phyloP scores from a whole-genome alignment of 2,329 filamentous ascomycete species.

The Cladosporium phlei region DNA sequence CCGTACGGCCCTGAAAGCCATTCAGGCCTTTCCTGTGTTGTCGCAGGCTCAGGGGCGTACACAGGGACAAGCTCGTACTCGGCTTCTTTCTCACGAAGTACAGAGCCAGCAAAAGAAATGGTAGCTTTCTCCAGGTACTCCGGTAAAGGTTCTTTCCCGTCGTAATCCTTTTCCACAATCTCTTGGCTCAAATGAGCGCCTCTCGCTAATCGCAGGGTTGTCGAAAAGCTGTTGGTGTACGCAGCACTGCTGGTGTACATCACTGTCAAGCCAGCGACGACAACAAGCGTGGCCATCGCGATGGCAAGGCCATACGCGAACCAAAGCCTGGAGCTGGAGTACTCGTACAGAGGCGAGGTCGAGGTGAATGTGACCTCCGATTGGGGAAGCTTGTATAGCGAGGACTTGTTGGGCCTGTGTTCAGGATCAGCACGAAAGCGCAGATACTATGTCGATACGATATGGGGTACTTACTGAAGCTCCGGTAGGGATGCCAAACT shows the following conservation, averaged over 20 bases:
- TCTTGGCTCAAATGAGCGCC: neutral
- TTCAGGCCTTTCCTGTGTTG: too few relatives aligned
- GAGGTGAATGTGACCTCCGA: too few relatives aligned
- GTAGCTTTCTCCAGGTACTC: neutral
- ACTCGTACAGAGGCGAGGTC: conserved; percentile 13
- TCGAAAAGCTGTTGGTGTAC: conserved; percentile 17
- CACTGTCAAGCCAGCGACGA: conserved; percentile 9
- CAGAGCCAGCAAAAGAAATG: too few relatives aligned
- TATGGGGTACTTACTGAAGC: conserved; percentile 5
- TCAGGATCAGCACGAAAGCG: neutral
- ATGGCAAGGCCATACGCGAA: conserved; percentile 18
- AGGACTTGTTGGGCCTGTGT: conserved; percentile 1
- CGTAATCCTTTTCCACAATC: neutral
- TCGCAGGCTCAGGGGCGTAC: too few relatives aligned
- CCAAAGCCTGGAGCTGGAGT: conserved; percentile 17
- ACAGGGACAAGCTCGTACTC: too few relatives aligned
- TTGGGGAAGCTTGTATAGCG: conserved; percentile 9
- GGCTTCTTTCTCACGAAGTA: too few relatives aligned
- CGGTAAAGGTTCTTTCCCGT: neutral
- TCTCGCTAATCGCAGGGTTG: conserved; percentile 15
- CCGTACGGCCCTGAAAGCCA: too few relatives aligned
- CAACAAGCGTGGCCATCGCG: conserved; percentile 1
- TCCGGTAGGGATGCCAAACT: conserved; percentile 14
- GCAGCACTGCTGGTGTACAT: conserved; percentile 10
- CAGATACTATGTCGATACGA: too few relatives aligned